Percentiles rank a stretch among this genome's conserved stretches.
Evolutionary conservation across 106 monocot species (phyloP).

Genomic region (Posidonia australis): DNA sequence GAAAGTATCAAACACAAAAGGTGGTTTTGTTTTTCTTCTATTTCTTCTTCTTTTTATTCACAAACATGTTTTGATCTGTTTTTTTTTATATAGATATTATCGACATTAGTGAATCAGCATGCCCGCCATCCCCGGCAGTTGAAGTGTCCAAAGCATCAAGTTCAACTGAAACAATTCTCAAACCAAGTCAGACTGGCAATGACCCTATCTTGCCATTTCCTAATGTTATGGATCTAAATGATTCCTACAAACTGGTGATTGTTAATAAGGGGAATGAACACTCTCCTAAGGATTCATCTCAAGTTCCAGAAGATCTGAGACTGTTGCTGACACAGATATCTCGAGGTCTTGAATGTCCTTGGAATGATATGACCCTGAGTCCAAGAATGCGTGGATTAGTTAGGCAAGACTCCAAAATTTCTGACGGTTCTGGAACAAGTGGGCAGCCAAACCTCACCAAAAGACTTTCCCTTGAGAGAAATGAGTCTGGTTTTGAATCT

Average conservation of each 20-base stretch:
- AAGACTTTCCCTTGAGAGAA: conserved; percentile 49
- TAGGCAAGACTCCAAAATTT: conserved; percentile 30
- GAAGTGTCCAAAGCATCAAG: conserved; percentile 10
- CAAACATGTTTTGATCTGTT: neutral
- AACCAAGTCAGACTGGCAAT: conserved; percentile 3
- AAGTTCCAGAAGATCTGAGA: conserved; percentile 50
- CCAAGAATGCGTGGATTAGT: conserved; percentile 17
- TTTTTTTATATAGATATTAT: conserved; percentile 11
- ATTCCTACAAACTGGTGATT: conserved; percentile 55
- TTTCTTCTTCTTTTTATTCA: neutral
- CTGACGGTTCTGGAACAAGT: conserved; percentile 20
- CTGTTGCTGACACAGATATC: conserved; percentile 42
- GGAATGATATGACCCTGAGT: conserved; percentile 32
- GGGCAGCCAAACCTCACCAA: conserved; percentile 43
- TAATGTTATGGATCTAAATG: conserved; percentile 43
- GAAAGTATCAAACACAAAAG: too few relatives aligned
- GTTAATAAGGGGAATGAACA: conserved; percentile 26
- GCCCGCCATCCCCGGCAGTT: conserved; percentile 5
- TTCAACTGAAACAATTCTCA: conserved; percentile 6
- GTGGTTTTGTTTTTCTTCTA: neutral
- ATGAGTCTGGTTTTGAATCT: conserved; percentile 58
- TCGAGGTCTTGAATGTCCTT: conserved; percentile 39
- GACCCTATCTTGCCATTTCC: conserved; percentile 15
- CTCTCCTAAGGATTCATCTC: conserved; percentile 46
- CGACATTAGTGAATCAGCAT: conserved; percentile 4